phyloP scores from a whole-genome alignment of 202 grass and related monocot species.

The Panicum virgatum region DNA sequence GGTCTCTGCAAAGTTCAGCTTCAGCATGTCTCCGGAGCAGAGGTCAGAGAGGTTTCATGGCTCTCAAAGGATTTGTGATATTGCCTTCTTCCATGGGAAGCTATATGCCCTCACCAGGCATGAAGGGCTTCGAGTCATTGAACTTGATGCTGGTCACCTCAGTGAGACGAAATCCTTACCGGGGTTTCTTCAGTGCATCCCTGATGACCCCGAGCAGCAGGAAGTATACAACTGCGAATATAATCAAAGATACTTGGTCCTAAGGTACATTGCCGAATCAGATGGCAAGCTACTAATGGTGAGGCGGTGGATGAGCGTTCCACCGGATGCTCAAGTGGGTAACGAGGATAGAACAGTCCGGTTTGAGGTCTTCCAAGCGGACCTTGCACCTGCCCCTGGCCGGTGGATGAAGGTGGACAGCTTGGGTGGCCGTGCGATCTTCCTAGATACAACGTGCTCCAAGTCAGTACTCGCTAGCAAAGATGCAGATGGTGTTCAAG shows the following conservation, averaged over 20 bases:
- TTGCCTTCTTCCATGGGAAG: background rate
- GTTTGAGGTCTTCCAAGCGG: background rate
- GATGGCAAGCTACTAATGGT: background rate
- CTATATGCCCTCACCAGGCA: background rate
- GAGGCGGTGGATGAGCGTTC: background rate
- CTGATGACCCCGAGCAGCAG: background rate
- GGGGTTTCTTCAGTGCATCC: background rate
- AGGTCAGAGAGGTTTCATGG: background rate
- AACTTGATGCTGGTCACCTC: background rate
- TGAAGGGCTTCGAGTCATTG: background rate
- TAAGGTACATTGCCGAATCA: background rate
- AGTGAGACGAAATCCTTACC: background rate
- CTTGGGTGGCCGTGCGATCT: background rate
- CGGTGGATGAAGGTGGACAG: background rate
- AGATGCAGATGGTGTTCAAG: background rate
- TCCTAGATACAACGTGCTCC: background rate
- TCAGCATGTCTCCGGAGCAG: no score
- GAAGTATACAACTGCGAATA: background rate
- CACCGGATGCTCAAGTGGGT: background rate
- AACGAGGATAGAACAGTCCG: background rate
- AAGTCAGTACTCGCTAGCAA: background rate
- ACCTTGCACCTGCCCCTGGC: background rate
- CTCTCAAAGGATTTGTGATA: background rate
- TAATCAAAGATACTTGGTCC: background rate
- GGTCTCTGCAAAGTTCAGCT: background rate